Evolutionary conservation across 495 filamentous ascomycete genomes (phyloP).

Genomic region (Trichoderma reesei): DNA sequence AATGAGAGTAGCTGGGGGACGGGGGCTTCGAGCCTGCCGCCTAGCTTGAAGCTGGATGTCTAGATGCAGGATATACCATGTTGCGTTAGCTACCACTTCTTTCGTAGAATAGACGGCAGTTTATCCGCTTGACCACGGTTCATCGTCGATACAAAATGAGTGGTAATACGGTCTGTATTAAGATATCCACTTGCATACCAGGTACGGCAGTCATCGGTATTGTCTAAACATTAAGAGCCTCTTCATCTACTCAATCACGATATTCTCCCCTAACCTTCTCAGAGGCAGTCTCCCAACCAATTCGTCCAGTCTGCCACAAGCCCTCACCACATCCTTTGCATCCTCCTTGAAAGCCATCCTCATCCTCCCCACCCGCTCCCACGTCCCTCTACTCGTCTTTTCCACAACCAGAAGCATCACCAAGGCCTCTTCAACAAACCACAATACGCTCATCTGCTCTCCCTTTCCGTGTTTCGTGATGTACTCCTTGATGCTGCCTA

Average conservation of each 20-base stretch:
- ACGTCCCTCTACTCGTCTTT: neutral
- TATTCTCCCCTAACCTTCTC: neutral
- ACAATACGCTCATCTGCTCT: conserved; percentile 3
- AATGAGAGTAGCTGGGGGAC: conserved; percentile 52
- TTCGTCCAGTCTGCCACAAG: neutral
- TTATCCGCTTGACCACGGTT: too few species aligned
- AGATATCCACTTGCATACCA: too few species aligned
- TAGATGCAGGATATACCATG: neutral
- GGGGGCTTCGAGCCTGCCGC: conserved; percentile 47
- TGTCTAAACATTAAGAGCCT: neutral
- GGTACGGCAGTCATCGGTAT: neutral
- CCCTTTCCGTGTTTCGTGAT: neutral
- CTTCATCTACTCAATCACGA: neutral
- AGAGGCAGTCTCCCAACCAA: neutral
- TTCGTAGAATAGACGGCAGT: too few species aligned
- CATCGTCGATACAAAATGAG: neutral
- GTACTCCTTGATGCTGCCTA: neutral
- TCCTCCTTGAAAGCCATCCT: neutral
- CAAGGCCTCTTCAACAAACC: conserved; percentile 1
- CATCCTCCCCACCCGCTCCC: conserved; percentile 5
- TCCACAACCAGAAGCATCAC: conserved; percentile 1
- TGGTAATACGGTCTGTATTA: too few species aligned
- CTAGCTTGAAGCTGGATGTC: conserved; percentile 25
- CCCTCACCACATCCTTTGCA: neutral
- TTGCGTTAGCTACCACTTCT: neutral